Evolutionary conservation across 2,329 filamentous ascomycete genomes (phyloP), one percentile per base, ranked within the genome.

Genomic region (Aureobasidium pullulans): DNA sequence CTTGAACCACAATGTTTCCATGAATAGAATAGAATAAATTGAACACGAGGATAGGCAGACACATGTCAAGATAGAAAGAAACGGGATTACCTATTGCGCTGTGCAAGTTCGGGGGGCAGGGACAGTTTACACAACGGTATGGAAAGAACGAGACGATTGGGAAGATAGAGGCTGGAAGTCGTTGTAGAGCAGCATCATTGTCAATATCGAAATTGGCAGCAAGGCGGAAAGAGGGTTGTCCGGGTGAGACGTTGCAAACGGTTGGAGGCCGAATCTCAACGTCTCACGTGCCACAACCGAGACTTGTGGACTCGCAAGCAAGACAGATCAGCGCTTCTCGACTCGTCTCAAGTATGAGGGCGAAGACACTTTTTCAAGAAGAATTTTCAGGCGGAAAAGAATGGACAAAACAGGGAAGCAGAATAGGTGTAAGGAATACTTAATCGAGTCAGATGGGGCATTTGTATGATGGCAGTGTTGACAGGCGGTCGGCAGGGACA

Each of bases 211-310:
- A 29, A 46, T 36, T 32, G 37, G 16, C 43, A 58, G 11, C 13
- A 39, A 47, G 37, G 16, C 43, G 49, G 11, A 16, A 39, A 47
- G 23, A 31, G 29, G 34, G 50, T 40, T 32, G 16, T 28, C 44
- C 16, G 8, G 32, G 42, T 32, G 44, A 40, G 31, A 19, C 39
- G 52, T 56, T 56, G 52, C 6, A 44, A 46, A 43, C 52, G 52
- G 29, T 13, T 29, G 28, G 52, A 19, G 23, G 52, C 40, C 52
- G 40, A 43, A 56, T 44, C 52, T 46, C 52, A 56, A 56, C 52
- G 52, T 56, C 52, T 56, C 40, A n/a, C 52, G 40, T 46, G 52
- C 31, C 39, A 32, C 28, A 56, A 34, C 52, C 52, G 52, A 56
- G 52, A 46, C 52, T 15, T 36, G 39, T 29, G 36, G 50, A 15